Base-by-base conservation (phyloP, 768 basidiomycete genomes). In the Cystofilobasidium macerans region DNA sequence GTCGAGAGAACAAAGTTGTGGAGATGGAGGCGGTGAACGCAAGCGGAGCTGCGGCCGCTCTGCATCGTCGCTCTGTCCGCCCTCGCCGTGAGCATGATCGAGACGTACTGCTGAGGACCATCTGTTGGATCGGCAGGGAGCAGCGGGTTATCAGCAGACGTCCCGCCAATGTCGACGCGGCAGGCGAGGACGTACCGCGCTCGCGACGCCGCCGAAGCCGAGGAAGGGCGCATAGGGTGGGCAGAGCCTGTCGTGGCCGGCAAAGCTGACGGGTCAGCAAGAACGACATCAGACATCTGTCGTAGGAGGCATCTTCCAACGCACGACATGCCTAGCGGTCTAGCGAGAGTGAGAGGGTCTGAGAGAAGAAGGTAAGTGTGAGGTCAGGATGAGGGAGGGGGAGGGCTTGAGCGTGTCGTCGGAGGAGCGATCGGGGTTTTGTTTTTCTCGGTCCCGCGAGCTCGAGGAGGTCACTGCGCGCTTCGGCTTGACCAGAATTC, bases 71-170 rank as follows among this genome's bases (percentile, higher is more conserved):
- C 6, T n/a, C 22, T 16, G 2, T 9, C 45, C 22, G 4, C 22
- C 42, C 42, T 26, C 20, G 63, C 54, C 57, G 13, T 47, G 35
- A 32, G 11, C 57, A 35, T 57, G 53, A 4, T 38, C 53, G 18
- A 20, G 45, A 84, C 90, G 75, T 76, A 93, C 91, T 94, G 80
- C 89, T 91, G 69, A 97, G 84, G 72, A 93, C 81, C 93, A 97
- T 98, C 93, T 98, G 61, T 33, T 64, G n/a, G 2, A 32, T 26
- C 13, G 30, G 47, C 24, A 42, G 24, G 26, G 32, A 48, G 28
- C 59, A 18, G 12, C 26, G 38, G 33, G 24, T 11, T 2, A 57
- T n/a, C 24, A 28, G 62, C 18, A 18, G 14, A 30, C 40, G 32
- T 24, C 35, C 48, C 12, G 42, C n/a, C 38, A 64, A 56, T 22